Evolutionary conservation across 2,329 filamentous ascomycete genomes (phyloP).

Genomic region (Pseudofabraea citricarpa): DNA sequence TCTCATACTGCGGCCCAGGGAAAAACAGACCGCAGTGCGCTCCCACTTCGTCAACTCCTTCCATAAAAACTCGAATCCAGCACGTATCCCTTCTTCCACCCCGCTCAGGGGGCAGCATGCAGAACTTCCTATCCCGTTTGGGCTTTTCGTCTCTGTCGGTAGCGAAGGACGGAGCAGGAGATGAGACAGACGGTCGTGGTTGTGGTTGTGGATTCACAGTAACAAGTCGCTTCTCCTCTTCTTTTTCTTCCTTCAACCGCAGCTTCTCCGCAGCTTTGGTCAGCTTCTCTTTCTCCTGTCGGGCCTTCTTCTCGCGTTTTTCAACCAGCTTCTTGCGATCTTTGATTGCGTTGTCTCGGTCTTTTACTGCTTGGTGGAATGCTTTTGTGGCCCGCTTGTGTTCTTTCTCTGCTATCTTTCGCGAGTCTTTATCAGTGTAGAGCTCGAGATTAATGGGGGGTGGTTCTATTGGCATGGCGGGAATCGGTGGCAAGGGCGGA

Average conservation of each 20-base stretch:
- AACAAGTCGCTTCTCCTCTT: conserved; percentile 20
- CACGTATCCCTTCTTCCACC: conserved; percentile 57
- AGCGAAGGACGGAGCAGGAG: conserved; percentile 6
- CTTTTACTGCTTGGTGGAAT: conserved; percentile 63
- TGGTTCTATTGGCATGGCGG: conserved; percentile 48
- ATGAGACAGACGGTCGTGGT: not conserved
- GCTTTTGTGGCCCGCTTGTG: conserved; percentile 56
- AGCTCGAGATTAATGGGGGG: conserved; percentile 49
- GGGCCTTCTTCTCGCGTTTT: conserved; percentile 41
- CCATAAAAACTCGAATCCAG: conserved; percentile 79
- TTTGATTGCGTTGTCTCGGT: conserved; percentile 58
- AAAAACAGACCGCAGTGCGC: conserved; percentile 84
- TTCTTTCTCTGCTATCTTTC: conserved; percentile 67
- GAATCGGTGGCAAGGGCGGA: conserved; percentile 38
- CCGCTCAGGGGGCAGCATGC: conserved; percentile 58
- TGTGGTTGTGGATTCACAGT: conserved; percentile 12
- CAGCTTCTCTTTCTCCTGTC: conserved; percentile 33
- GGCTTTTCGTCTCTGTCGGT: conserved; percentile 19
- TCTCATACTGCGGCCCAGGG: conserved; percentile 66
- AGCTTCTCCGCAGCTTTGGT: conserved; percentile 26
- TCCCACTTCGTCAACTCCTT: conserved; percentile 76
- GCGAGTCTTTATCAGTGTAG: conserved; percentile 58
- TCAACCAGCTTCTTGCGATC: conserved; percentile 57
- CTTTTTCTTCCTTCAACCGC: conserved; percentile 26
- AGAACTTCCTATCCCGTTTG: conserved; percentile 59